A percentile compares a stretch with the other conserved stretches of the same genome.
These are phyloP conservation scores for Epichloe baconii DNA, from an alignment of 2,329 filamentous ascomycete species.

Conservation along the genomic window DNA sequence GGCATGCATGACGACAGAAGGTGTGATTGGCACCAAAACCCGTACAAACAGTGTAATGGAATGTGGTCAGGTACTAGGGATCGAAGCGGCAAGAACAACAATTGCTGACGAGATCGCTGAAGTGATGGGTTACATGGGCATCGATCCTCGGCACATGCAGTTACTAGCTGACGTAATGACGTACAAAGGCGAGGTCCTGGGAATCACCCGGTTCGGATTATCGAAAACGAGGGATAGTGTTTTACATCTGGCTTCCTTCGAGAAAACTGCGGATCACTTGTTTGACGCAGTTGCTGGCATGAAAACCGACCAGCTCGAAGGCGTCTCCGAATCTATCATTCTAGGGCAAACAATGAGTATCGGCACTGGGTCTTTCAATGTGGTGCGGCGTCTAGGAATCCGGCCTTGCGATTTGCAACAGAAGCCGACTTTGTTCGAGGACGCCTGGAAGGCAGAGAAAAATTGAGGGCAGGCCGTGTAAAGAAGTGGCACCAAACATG, in stretches of 20 bases:
- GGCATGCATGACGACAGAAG: conserved; percentile 85
- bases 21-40: conserved; percentile 65
- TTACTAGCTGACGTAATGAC: conserved; percentile 97
- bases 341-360: conserved; percentile 91
- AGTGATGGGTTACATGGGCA: conserved; percentile 90
- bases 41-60: conserved; percentile 86
- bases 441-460: conserved; percentile 37
- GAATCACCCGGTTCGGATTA: conserved; percentile 91
- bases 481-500: no score
- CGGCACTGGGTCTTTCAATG: conserved; percentile 84
- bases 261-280: conserved; percentile 95
- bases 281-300: conserved; percentile 89
- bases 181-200: conserved; percentile 91
- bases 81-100: conserved; percentile 82
- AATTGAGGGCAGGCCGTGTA: no score
- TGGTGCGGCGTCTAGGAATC: conserved; percentile 65
- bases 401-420: conserved; percentile 41
- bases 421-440: conserved; percentile 58
- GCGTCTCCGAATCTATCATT: conserved; percentile 93
- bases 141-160: conserved; percentile 96
- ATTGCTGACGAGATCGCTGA: conserved; percentile 78
- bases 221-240: conserved; percentile 95
- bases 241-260: conserved; percentile 86
- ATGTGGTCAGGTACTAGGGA: conserved; percentile 73
- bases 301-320: conserved; percentile 85